Evolutionary conservation across 2,329 filamentous ascomycete species (phyloP).

Genomic region (Trichoderma semiorbis): DNA sequence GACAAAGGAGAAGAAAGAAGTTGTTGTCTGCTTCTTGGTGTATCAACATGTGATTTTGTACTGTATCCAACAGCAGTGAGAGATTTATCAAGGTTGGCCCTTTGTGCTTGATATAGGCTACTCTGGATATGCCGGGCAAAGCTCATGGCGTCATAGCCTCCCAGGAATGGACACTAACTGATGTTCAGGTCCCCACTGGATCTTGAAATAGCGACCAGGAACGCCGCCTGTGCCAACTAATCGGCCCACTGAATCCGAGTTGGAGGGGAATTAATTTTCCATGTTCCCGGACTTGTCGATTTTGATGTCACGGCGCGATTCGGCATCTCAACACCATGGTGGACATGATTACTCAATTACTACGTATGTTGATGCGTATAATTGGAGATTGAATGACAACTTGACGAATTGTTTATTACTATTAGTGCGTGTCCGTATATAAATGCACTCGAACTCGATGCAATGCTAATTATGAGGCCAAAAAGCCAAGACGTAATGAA

Average conservation of each 20-base stretch:
- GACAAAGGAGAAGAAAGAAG: not conserved
- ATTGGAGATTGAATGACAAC: not conserved
- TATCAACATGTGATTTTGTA: not conserved
- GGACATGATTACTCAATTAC: not conserved
- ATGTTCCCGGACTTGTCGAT: not conserved
- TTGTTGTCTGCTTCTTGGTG: not conserved
- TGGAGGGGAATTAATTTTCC: not conserved
- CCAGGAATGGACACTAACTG: not conserved
- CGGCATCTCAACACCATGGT: not conserved
- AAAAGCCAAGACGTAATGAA: not conserved
- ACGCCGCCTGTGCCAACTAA: not conserved
- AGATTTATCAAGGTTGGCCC: not conserved
- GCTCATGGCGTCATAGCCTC: constrained; percentile 14
- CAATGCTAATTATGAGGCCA: not conserved
- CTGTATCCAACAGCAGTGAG: not conserved
- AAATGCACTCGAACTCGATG: not conserved
- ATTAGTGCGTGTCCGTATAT: not conserved
- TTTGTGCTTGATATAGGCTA: constrained; percentile 6
- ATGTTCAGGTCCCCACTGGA: not conserved
- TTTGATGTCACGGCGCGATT: not conserved
- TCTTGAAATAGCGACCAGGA: not conserved
- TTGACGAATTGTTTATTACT: not conserved
- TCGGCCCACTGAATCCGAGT: not conserved
- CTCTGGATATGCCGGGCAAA: constrained; percentile 7
- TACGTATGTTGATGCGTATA: not conserved